Base-by-base conservation (phyloP, 306 rosid genomes). In the Clitoria ternatea region DNA sequence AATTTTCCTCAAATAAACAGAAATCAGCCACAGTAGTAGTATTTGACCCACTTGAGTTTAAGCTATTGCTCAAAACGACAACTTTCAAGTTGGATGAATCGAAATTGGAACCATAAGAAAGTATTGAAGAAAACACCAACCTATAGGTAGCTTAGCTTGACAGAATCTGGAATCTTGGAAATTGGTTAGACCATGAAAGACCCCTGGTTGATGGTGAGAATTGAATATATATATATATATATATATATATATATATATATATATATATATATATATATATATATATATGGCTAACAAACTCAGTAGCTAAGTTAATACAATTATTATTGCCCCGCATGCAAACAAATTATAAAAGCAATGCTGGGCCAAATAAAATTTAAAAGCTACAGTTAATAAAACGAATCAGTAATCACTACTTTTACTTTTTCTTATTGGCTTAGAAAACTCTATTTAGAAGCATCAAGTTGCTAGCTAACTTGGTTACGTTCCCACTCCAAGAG, bases 271-370 rank as follows among this genome's bases (percentile, higher is more conserved):
- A 11, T 10, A 36, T 18, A 17, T 22, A 53, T 70, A 43, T 55
- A 40, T 37, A 60, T 33, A 74, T 17, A 4, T 48, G n/a, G n/a
- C n/a, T n/a, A n/a, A 52, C 66, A 71, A 84, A 61, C 65, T 72
- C 36, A 50, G 27, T 59, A 9, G 50, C 80, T 75, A 8, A 5
- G 75, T 64, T 57, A 72, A 68, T 56, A 47, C 27, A 13, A 36
- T 35, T 63, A 56, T 52, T 69, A 14, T 43, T 69, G 40, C 20
- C 47, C 42, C 77, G 45, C 74, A 82, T 79, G 73, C 85, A 57
- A 76, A 76, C 82, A 82, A 79, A 24, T 17, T 20, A 80, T 59
- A 48, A 81, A 79, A 85, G 89, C 73, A 75, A 75, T 50, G 11
- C 50, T 61, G 43, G 36, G 36, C 74, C 77, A 42, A 71, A 29